Evolutionary conservation across 768 basidiomycete genomes (phyloP).

Genomic region (Mycena galopus): DNA sequence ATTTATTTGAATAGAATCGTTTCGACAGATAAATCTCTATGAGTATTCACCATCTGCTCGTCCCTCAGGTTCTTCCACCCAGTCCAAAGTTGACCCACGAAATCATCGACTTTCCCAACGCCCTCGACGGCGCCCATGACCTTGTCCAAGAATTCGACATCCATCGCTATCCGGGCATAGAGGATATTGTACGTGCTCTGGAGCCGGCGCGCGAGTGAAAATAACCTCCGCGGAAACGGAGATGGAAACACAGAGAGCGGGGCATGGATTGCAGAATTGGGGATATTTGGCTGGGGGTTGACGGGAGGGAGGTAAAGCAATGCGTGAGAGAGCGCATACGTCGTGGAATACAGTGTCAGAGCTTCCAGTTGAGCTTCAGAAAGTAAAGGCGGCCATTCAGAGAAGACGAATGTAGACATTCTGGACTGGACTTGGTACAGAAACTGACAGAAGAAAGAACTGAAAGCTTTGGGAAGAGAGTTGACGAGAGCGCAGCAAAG

Average conservation of each 20-base stretch:
- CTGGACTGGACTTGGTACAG: not conserved
- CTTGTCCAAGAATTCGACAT: constrained; percentile 82
- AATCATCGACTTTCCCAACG: constrained; percentile 87
- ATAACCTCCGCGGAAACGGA: constrained; percentile 83
- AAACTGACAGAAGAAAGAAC: too few species aligned
- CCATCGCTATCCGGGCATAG: constrained; percentile 86
- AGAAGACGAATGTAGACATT: constrained; percentile 55
- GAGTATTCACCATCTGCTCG: constrained; percentile 61
- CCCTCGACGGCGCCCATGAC: constrained; percentile 86
- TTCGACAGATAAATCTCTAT: not conserved
- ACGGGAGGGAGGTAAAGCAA: constrained; percentile 83
- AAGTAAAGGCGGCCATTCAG: constrained; percentile 83
- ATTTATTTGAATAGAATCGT: constrained; percentile 4
- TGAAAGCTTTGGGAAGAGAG: too few species aligned
- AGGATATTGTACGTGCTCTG: constrained; percentile 87
- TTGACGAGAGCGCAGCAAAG: too few species aligned
- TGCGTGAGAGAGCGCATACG: constrained; percentile 88
- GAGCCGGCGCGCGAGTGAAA: constrained; percentile 71
- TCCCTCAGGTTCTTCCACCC: constrained; percentile 86
- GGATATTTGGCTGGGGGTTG: constrained; percentile 59
- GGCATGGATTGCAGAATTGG: constrained; percentile 88
- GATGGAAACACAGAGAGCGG: constrained; percentile 91
- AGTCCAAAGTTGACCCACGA: constrained; percentile 88
- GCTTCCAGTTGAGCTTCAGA: constrained; percentile 68
- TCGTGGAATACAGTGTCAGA: constrained; percentile 76